phyloP scores from a whole-genome alignment of 768 basidiomycete species.

The Melanogaster broomeanus region DNA sequence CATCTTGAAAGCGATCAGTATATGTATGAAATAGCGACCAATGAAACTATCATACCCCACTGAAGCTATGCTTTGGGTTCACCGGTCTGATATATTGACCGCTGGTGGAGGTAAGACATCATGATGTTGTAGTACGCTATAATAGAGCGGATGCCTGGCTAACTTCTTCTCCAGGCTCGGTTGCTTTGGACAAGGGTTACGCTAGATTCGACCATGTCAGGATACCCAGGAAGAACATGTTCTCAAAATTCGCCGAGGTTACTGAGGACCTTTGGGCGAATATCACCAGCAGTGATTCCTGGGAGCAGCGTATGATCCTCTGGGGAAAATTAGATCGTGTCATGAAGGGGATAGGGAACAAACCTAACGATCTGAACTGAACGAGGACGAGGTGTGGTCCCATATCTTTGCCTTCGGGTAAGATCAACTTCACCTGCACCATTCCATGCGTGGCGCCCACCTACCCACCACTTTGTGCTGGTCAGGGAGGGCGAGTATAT shows the following conservation, averaged over 20 bases:
- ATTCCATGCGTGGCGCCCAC: conserved; percentile 73
- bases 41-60: conserved; percentile 52
- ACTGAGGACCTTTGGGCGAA: conserved; percentile 40
- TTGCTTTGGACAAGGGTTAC: conserved; percentile 66
- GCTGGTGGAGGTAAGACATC: conserved; percentile 69
- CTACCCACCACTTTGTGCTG: conserved; percentile 84
- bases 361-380: conserved; percentile 65
- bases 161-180: conserved; percentile 41
- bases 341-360: conserved; percentile 2
- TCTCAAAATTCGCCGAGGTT: conserved; percentile 47
- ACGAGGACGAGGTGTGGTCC: conserved; percentile 80
- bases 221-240: conserved; percentile 27
- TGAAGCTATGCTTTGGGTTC: conserved; percentile 75
- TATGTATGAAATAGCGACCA: background rate
- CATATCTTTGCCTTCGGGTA: conserved; percentile 57
- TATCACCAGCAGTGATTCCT: conserved; percentile 68
- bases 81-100: conserved; percentile 68
- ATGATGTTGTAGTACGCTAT: conserved; percentile 45
- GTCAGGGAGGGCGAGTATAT: conserved; percentile 76
- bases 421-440: conserved; percentile 72
- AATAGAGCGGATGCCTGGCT: background rate
- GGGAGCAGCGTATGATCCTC: conserved; percentile 62
- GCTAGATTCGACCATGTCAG: background rate
- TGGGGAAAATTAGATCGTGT: conserved; percentile 23
- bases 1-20: conserved; percentile 48